Conservation (phyloP, 2,329 filamentous ascomycete genomes). For the Monilinia vaccinii-corymbosi region DNA sequence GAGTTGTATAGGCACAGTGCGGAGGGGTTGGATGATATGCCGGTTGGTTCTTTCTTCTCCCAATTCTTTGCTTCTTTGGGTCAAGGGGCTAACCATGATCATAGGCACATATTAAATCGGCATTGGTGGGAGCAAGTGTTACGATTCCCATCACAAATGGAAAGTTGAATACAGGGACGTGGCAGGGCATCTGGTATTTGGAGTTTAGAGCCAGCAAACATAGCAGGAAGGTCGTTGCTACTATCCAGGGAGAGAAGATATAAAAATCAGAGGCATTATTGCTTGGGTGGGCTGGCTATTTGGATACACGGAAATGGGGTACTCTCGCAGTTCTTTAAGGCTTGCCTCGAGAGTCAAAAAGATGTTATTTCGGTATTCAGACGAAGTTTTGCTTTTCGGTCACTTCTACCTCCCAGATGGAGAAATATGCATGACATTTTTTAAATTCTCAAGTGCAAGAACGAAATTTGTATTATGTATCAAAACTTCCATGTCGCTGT, state of each 20-base stretch:
- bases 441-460: not conserved
- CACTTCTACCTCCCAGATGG: not conserved
- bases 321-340: not conserved
- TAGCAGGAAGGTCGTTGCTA: slow-evolving; percentile 75
- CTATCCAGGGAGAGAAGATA: slow-evolving; percentile 79
- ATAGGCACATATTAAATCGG: slow-evolving; percentile 85
- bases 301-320: not conserved
- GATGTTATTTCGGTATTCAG: not conserved
- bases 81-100: not conserved
- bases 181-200: slow-evolving; percentile 90
- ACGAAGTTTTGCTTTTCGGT: not conserved
- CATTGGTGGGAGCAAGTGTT: slow-evolving; percentile 79
- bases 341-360: not conserved
- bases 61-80: not conserved
- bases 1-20: slow-evolving; percentile 77
- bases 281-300: not conserved
- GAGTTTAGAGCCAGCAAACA: slow-evolving; percentile 78
- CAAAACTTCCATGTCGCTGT: too few relatives aligned
- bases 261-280: slow-evolving; percentile 7
- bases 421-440: not conserved
- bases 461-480: not conserved
- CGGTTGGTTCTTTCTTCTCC: slow-evolving; percentile 41
- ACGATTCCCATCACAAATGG: slow-evolving; percentile 88
- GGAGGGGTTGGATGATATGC: slow-evolving; percentile 92
- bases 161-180: slow-evolving; percentile 59